phyloP scores from a whole-genome alignment of 1,284 basidiomycete species.

The Marasmius oreades region DNA sequence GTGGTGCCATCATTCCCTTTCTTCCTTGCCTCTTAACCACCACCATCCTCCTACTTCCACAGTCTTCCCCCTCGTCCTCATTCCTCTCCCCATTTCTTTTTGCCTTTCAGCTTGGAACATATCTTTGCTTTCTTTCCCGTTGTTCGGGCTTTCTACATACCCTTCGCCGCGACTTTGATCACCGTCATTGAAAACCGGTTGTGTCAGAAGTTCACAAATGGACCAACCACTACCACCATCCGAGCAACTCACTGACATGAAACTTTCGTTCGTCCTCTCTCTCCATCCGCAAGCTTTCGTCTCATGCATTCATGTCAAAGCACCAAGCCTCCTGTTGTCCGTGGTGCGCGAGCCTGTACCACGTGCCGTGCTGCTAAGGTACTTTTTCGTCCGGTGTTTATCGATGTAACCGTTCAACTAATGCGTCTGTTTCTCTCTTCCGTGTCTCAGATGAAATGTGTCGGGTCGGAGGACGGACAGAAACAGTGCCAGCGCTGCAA shows the following conservation, averaged over 20 bases:
- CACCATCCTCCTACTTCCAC: conserved; percentile 13
- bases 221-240: conserved; percentile 21
- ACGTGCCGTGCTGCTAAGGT: conserved; percentile 82
- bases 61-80: conserved; percentile 10
- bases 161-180: conserved; percentile 28
- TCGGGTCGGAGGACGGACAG: conserved; percentile 77
- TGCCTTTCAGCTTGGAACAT: conserved; percentile 9
- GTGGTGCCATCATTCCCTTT: conserved; percentile 9
- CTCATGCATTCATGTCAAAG: conserved; percentile 22
- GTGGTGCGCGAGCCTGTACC: conserved; percentile 17
- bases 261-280: conserved; percentile 19
- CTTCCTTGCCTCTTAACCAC: conserved; percentile 12
- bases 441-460: conserved; percentile 74
- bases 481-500: conserved; percentile 76
- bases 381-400: conserved; percentile 9
- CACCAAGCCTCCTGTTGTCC: conserved; percentile 27
- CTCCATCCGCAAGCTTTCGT: conserved; percentile 10
- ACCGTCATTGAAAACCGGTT: conserved; percentile 25
- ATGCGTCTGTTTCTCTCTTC: conserved; percentile 16
- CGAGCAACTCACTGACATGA: conserved; percentile 30
- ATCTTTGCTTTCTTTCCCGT: conserved; percentile 14
- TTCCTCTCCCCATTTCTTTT: conserved; percentile 15
- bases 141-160: conserved; percentile 16
- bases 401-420: conserved; percentile 12
- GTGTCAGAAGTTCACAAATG: conserved; percentile 5